Percentiles rank a stretch among this genome's conserved stretches.
These are phyloP conservation scores for Xerocomus minutiporus DNA, from an alignment of 1,284 basidiomycete species.

Conservation along the genomic window DNA sequence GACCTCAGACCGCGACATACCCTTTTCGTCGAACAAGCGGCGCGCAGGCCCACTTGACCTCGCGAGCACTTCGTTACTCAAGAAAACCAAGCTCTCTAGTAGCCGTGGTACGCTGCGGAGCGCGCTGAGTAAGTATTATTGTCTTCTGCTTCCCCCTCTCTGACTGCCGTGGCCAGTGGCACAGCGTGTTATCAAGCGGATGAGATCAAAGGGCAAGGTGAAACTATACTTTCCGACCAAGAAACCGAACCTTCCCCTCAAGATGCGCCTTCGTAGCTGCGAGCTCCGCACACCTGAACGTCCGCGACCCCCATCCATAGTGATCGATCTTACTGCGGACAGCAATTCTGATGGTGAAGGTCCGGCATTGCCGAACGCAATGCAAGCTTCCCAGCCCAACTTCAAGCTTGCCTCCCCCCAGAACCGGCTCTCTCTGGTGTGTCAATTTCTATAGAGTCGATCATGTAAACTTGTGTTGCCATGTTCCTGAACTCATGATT, in stretches of 20 bases:
- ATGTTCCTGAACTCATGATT: conserved; percentile 1
- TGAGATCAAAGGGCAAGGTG: conserved; percentile 30
- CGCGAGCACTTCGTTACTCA: conserved; percentile 13
- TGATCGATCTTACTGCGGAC: conserved; percentile 26
- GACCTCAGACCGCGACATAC: not conserved
- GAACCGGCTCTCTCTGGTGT: conserved; percentile 5
- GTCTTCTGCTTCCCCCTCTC: not conserved
- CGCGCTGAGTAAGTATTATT: conserved; percentile 17
- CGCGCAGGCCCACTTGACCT: not conserved
- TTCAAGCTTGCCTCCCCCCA: not conserved
- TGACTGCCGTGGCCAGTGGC: conserved; percentile 25
- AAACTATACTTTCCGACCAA: conserved; percentile 19
- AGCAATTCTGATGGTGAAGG: conserved; percentile 6
- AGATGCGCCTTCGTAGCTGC: conserved; percentile 18
- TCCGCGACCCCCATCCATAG: conserved; percentile 2
- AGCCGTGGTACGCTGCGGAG: conserved; percentile 14
- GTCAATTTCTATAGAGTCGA: conserved; percentile 7
- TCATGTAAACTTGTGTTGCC: not conserved
- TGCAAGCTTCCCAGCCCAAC: not conserved
- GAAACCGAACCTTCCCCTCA: conserved; percentile 16
- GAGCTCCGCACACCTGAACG: conserved; percentile 3
- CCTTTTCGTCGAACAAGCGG: conserved; percentile 16
- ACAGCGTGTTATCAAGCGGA: conserved; percentile 23
- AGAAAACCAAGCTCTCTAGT: conserved; percentile 22
- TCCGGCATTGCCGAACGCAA: not conserved